Percentiles rank a stretch among this genome's conserved stretches.
phyloP scores from a whole-genome alignment of 2,329 filamentous ascomycete genomes.

The Diplocarpon mali region DNA sequence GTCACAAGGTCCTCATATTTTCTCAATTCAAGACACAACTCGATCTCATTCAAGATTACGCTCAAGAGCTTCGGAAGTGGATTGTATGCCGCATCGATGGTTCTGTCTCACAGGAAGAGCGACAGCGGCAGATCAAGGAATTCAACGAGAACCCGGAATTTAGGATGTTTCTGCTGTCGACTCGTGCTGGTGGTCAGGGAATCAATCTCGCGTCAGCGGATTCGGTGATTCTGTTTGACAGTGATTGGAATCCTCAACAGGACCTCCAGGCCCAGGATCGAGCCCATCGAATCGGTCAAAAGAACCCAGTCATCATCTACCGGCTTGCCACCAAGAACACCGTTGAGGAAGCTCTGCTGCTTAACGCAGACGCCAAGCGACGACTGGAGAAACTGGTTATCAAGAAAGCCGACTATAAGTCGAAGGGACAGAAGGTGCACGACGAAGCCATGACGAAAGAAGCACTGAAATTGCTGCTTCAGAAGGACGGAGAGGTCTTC shows the following conservation, averaged over 20 bases:
- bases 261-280: conserved; percentile 95
- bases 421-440: conserved; percentile 50
- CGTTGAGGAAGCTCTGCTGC: conserved; percentile 76
- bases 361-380: conserved; percentile 84
- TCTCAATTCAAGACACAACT: conserved; percentile 94
- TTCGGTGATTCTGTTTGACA: conserved; percentile 86
- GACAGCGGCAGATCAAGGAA: conserved; percentile 57
- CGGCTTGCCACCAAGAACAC: conserved; percentile 87
- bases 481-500: conserved; percentile 62
- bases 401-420: conserved; percentile 77
- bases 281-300: conserved; percentile 90
- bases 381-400: conserved; percentile 91
- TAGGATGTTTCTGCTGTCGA: conserved; percentile 79
- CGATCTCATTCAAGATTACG: conserved; percentile 83
- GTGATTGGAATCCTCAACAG: conserved; percentile 91
- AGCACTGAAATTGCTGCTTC: conserved; percentile 47
- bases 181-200: conserved; percentile 83
- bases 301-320: conserved; percentile 82
- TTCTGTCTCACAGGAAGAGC: conserved; percentile 62
- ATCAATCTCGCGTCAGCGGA: conserved; percentile 91
- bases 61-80: conserved; percentile 65
- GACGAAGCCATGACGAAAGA: conserved; percentile 47
- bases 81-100: conserved; percentile 85
- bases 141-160: conserved; percentile 58
- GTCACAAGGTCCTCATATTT: conserved; percentile 91